Evolutionary conservation across 2,329 filamentous ascomycete genomes (phyloP), one percentile per base, ranked within the genome.

Genomic region (Neopestalotiopsis clavispora): DNA sequence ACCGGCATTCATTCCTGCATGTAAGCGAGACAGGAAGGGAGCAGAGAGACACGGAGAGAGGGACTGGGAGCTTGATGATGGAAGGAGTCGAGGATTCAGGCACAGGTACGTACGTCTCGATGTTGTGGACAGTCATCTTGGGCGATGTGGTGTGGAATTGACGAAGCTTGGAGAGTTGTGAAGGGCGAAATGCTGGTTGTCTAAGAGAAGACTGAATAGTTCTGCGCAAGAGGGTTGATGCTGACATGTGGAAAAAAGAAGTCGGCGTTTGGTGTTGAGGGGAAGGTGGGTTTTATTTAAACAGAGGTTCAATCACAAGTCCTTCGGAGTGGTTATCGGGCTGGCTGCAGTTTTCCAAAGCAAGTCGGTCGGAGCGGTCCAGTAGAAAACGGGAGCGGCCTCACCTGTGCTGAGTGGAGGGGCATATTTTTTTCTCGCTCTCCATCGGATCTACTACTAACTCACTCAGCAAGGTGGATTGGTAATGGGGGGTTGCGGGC

Each of bases 101-200:
- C 34, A 10, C 34, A 10, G 6, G 34, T 28, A 38, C 81, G 75
- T 73, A 83, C 81, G 74, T 77, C 58, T 73, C 68, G 69, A 83
- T 72, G 74, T 78, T 80, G 78, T 83, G 80, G 74, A 84, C 78
- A 72, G 78, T 79, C 82, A 84, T 84, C 69, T 78, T 83, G 79
- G 80, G 77, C 70, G 71, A 73, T n/a, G 77, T 79, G 56, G 79
- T 76, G 66, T 81, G 80, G 71, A 84, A 83, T 56, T 78, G 72
- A 72, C 75, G 71, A 72, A 72, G n/a, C 7, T 30, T 32, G 20
- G 57, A 67, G 13, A 61, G 52, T 20, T 52, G 38, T 4, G 66
- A 61, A 32, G 28, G 66, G 49, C 45, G 61, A 23, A 63, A 38
- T 20, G 49, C 34, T 17, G 32, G 12, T 52, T 62, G 66, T 67